Base-by-base conservation (phyloP, 2,329 filamentous ascomycete genomes). In the Laburnicola sp. region DNA sequence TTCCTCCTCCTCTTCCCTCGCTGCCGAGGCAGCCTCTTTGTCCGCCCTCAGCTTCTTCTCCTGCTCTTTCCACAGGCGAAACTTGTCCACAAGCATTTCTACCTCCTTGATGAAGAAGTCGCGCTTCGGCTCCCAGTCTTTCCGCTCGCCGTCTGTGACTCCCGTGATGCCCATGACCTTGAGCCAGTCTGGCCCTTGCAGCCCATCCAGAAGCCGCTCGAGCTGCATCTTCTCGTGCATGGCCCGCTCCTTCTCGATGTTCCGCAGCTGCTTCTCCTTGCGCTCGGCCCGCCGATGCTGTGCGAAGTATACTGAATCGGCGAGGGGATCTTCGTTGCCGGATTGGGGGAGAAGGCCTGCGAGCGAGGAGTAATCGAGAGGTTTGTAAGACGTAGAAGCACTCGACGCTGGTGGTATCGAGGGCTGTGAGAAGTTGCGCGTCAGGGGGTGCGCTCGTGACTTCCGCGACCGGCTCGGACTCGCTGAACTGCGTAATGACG, bases 161-260 rank as follows among this genome's bases (percentile, higher is more conserved):
- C 82, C 90, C 57, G 86, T 93, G 30, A 97, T 87, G 25, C 93
- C 94, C 85, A 99, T 91, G 3, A 92, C 83, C 54, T 89, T 86
- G 50, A 97, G 79, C 94, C 94, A 99, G 72, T 97, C 94, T 51
- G 89, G 90, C 2, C 93, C 89, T 69, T 91, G 88, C 1, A 99
- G 80, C 16, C 91, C 91, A 47, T 94, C 91, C 5, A 97, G 80
- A 11, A 87, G 74, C 6, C 83, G 77, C 54, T 87, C 84, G n/a
- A 87, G 72, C 59, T 86, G 82, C 40, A 82, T 79, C 59, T 86
- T 86, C 59, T 87, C 83, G 65, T 87, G 84, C 75, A 85, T 84
- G 4, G 84, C 83, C 31, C 82, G 76, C 66, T 87, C 84, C 54
- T 82, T 81, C 64, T 87, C 85, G 49, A 86, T 86, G 60, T 87